Percentiles rank a stretch among this genome's conserved stretches.
Conservation (phyloP, 2,329 filamentous ascomycete species). For the Pestalotiopsis sp. region DNA sequence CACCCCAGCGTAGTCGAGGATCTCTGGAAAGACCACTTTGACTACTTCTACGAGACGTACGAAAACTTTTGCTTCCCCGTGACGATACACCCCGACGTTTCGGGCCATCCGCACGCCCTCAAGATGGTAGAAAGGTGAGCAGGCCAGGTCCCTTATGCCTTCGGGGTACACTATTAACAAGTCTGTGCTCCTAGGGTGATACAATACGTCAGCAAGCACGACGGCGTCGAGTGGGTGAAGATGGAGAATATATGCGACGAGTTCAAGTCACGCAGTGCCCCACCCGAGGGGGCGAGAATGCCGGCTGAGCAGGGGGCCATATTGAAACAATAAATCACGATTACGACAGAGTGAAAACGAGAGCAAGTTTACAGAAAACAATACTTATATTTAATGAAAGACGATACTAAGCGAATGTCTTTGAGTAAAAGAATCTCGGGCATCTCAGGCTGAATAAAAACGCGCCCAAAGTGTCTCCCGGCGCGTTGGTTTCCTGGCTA, state of each 20-base stretch:
- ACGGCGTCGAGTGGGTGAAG: slow-evolving; percentile 66
- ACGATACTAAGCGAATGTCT: too few species aligned
- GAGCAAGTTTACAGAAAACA: too few species aligned
- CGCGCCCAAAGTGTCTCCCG: too few species aligned
- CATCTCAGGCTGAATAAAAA: too few species aligned
- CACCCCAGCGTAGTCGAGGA: slow-evolving; percentile 59
- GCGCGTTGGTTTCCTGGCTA: too few species aligned
- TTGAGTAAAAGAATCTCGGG: too few species aligned
- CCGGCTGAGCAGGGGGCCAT: slow-evolving; percentile 57
- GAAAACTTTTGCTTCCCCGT: slow-evolving; percentile 79
- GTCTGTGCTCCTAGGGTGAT: slow-evolving; percentile 48
- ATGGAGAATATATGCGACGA: slow-evolving; percentile 46
- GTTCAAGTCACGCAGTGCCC: slow-evolving; percentile 67
- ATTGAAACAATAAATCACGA: slow-evolving; percentile 37
- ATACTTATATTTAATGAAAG: too few species aligned
- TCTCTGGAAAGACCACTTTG: slow-evolving; percentile 67
- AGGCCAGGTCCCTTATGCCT: background rate
- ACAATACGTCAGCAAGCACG: slow-evolving; percentile 65
- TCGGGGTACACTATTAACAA: background rate
- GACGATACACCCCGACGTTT: slow-evolving; percentile 75
- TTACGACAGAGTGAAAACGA: background rate
- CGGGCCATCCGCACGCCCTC: slow-evolving; percentile 71
- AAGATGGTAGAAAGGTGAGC: slow-evolving; percentile 70
- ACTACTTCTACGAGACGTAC: slow-evolving; percentile 76
- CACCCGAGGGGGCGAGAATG: slow-evolving; percentile 61